Evolutionary conservation across 129 eudicot species (phyloP).

Genomic region (sunflower (Helianthus annuus)): DNA sequence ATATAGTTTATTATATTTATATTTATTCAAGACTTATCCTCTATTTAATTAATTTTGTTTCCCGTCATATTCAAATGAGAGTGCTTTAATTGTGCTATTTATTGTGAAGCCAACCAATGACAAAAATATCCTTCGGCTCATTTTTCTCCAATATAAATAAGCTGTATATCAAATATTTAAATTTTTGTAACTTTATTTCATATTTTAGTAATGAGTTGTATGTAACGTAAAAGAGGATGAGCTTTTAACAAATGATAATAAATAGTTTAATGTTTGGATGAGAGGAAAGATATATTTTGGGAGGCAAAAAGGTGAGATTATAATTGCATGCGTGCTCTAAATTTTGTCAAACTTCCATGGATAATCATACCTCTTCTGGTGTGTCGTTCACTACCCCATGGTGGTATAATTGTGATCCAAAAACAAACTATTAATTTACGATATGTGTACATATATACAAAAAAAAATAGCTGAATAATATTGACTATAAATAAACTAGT

Average conservation of each 20-base stretch:
- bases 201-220: neutral
- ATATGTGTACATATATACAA: neutral
- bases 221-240: too few species aligned
- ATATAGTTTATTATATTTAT: too few species aligned
- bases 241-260: too few species aligned
- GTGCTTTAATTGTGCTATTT: conserved; percentile 14
- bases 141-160: neutral
- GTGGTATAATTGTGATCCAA: conserved; percentile 29
- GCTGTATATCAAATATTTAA: neutral
- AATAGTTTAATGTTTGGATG: neutral
- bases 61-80: conserved; percentile 17
- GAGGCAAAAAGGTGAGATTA: conserved; percentile 32
- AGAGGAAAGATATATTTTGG: conserved; percentile 11
- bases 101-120: conserved; percentile 13
- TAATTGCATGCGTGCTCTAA: conserved; percentile 42
- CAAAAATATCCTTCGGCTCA: neutral
- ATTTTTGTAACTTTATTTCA: neutral
- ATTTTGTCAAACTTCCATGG: conserved; percentile 27
- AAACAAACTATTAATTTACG: conserved; percentile 1
- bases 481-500: too few species aligned
- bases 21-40: too few species aligned
- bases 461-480: too few species aligned
- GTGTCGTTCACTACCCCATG: conserved; percentile 37
- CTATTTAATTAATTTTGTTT: conserved; percentile 6
- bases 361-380: conserved; percentile 32